phyloP scores from a whole-genome alignment of 1,284 basidiomycete species.

The Lignosus rhinocerotis region DNA sequence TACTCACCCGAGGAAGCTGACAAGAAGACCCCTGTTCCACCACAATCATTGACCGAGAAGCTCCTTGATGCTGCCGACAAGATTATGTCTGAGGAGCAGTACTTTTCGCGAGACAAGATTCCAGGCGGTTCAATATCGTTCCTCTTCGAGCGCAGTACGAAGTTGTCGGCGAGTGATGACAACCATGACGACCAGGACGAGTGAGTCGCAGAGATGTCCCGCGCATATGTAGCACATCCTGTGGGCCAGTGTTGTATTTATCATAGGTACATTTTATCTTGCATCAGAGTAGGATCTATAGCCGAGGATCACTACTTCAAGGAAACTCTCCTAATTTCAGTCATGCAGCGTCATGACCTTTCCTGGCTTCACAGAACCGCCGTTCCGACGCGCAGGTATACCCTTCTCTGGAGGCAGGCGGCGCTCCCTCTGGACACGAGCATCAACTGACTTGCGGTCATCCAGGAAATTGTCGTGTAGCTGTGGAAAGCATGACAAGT shows the following conservation, averaged over 20 bases:
- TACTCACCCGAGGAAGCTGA: conserved; percentile 33
- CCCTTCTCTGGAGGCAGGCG: conserved; percentile 4
- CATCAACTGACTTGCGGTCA: conserved; percentile 16
- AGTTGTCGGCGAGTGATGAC: conserved; percentile 2
- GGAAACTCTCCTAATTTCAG: neutral
- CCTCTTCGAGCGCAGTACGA: conserved; percentile 22
- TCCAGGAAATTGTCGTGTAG: conserved; percentile 6
- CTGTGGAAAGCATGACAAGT: neutral
- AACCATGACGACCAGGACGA: conserved; percentile 8
- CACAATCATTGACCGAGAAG: conserved; percentile 9
- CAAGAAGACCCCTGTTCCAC: neutral
- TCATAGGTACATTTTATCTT: neutral
- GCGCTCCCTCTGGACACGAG: conserved; percentile 13
- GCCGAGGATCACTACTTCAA: neutral
- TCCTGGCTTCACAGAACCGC: neutral
- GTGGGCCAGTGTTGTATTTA: neutral
- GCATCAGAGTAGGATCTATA: too few relatives aligned
- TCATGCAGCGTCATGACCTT: conserved; percentile 8
- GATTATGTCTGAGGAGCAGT: conserved; percentile 5
- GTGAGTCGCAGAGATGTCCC: neutral
- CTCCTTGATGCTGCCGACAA: conserved; percentile 11
- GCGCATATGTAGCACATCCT: neutral
- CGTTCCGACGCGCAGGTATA: conserved; percentile 4
- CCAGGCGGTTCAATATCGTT: conserved; percentile 21
- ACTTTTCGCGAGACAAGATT: conserved; percentile 10